A percentile compares a stretch with the other conserved stretches of the same genome.
These are phyloP conservation scores for Pythium oligandrum DNA, from an alignment of 352 stramenopile genomes.

Conservation along the genomic window DNA sequence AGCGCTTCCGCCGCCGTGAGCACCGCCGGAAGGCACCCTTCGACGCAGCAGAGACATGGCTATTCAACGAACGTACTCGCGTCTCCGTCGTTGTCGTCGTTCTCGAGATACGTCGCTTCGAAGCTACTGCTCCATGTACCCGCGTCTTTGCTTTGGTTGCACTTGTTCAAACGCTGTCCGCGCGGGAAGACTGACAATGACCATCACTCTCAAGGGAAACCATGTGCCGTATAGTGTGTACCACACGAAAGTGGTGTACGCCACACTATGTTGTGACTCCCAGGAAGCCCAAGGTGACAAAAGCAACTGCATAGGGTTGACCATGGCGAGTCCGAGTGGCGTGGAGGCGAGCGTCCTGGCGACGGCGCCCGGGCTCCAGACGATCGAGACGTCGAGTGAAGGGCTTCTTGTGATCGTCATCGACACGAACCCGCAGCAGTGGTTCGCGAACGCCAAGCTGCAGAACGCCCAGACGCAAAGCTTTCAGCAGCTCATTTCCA, in stretches of 20 bases:
- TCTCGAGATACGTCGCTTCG: not conserved
- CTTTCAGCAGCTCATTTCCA: conserved; percentile 70
- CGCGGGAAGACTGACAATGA: conserved; percentile 8
- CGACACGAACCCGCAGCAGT: conserved; percentile 75
- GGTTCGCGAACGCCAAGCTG: conserved; percentile 40
- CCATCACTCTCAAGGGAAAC: conserved; percentile 14
- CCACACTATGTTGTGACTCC: no score
- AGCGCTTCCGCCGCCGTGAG: conserved; percentile 7
- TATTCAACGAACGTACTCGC: not conserved
- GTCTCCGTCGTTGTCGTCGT: not conserved
- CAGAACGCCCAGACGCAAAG: conserved; percentile 22
- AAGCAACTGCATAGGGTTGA: not conserved
- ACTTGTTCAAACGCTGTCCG: conserved; percentile 16
- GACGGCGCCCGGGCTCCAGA: not conserved
- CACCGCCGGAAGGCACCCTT: conserved; percentile 11
- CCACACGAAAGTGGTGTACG: not conserved
- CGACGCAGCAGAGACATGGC: conserved; percentile 49
- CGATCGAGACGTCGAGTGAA: conserved; percentile 16
- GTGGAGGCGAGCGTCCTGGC: not conserved
- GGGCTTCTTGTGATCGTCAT: conserved; percentile 75
- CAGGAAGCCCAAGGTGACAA: not conserved
- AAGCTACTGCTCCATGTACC: conserved; percentile 2
- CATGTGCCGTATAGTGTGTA: conserved; percentile 3
- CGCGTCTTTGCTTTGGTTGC: not conserved
- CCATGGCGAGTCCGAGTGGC: no score